A percentile compares a stretch with the other conserved stretches of the same genome.
Evolutionary conservation across 805 yeast species (phyloP).

Genomic region (Kluyveromyces siamensis): DNA sequence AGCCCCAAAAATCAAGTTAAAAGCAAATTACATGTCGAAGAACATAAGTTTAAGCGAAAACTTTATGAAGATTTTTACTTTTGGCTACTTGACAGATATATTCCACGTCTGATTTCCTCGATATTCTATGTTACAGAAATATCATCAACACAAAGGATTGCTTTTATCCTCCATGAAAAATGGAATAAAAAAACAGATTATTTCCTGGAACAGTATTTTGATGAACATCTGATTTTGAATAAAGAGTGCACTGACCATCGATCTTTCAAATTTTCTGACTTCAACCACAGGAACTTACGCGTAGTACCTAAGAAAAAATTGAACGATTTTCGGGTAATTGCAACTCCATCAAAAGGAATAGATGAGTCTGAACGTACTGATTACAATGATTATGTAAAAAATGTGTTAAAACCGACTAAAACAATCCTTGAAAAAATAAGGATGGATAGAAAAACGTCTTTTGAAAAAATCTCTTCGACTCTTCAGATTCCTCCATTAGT

Average conservation of each 20-base stretch:
- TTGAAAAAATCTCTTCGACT: constrained; percentile 34
- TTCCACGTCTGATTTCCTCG: constrained; percentile 38
- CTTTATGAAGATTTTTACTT: constrained; percentile 29
- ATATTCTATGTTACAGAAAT: constrained; percentile 64
- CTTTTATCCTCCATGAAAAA: constrained; percentile 46
- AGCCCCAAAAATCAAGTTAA: constrained; percentile 19
- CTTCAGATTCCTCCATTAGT: constrained; percentile 37
- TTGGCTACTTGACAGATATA: constrained; percentile 49
- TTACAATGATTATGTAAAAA: constrained; percentile 29
- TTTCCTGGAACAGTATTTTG: constrained; percentile 37
- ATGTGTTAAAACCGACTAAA: constrained; percentile 37
- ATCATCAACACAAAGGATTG: constrained; percentile 31
- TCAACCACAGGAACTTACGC: constrained; percentile 35
- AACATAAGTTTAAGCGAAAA: constrained; percentile 1
- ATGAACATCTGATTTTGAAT: constrained; percentile 27
- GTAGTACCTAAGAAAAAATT: constrained; percentile 48
- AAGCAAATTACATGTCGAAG: background rate
- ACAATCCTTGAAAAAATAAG: constrained; percentile 30
- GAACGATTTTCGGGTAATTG: constrained; percentile 49
- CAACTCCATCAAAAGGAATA: constrained; percentile 40
- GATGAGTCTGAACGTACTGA: constrained; percentile 26
- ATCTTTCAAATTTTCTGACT: constrained; percentile 14
- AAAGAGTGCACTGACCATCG: constrained; percentile 12
- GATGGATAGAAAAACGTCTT: constrained; percentile 13
- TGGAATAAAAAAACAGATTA: constrained; percentile 43